Evolutionary conservation across 148 eudicot genomes (phyloP).

Genomic region (Spergularia marina): DNA sequence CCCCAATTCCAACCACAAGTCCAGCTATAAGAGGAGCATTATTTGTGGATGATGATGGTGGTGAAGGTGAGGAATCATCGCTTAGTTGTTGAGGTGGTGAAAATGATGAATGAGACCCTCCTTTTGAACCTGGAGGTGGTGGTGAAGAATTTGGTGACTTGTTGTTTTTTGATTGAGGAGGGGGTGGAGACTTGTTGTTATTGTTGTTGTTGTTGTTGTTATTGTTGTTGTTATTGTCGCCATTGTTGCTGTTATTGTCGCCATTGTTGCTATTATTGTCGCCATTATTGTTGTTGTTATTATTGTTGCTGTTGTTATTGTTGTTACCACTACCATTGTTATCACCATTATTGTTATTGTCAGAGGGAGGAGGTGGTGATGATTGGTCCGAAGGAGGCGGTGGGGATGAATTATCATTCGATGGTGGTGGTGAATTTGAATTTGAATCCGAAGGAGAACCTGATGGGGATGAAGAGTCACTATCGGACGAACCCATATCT

Average conservation of each 20-base stretch:
- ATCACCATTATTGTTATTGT: neutral
- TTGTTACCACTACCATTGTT: neutral
- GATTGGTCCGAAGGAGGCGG: conserved; percentile 26
- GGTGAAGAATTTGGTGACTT: conserved; percentile 26
- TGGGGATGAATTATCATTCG: conserved; percentile 20
- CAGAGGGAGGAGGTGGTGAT: conserved; percentile 21
- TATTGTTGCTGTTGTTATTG: neutral
- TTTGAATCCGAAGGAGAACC: conserved; percentile 23
- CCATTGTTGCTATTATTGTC: neutral
- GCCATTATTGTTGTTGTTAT: neutral
- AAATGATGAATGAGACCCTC: conserved; percentile 20
- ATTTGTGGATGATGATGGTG: conserved; percentile 20
- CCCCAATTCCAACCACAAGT: conserved; percentile 36
- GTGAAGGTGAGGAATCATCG: conserved; percentile 19
- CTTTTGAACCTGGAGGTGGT: conserved; percentile 14
- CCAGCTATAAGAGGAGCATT: conserved; percentile 38
- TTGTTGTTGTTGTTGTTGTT: conserved; percentile 18
- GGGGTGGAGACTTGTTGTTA: conserved; percentile 18
- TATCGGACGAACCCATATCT: conserved; percentile 18
- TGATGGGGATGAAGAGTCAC: conserved; percentile 21
- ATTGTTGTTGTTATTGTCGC: conserved; percentile 11
- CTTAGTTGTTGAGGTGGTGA: conserved; percentile 27
- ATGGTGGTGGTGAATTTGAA: conserved; percentile 17
- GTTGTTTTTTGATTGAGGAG: conserved; percentile 27
- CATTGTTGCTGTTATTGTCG: conserved; percentile 3